These are phyloP conservation scores for Paraphaeosphaeria minitans DNA, from an alignment of 2,329 filamentous ascomycete species.

Conservation along the genomic window DNA sequence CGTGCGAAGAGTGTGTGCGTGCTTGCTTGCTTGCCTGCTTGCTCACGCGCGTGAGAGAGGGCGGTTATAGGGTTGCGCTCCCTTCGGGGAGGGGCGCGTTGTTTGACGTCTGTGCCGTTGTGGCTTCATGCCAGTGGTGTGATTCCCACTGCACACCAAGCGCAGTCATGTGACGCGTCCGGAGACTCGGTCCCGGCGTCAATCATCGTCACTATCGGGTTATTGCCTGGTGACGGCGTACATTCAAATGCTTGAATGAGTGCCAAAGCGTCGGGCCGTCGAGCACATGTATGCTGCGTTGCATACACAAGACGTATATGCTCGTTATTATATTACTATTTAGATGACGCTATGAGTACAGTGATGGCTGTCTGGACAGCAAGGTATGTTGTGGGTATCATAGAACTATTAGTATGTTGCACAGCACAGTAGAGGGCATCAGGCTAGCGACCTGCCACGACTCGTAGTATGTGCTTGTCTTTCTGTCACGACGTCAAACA, in stretches of 20 bases:
- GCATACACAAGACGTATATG: background rate
- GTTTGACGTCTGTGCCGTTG: background rate
- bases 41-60: background rate
- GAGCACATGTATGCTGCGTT: background rate
- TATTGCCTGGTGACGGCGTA: background rate
- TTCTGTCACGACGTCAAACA: background rate
- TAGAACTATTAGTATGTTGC: conserved; percentile 1
- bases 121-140: background rate
- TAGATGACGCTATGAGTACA: background rate
- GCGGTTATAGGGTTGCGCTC: background rate
- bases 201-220: background rate
- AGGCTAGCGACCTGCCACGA: background rate
- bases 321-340: background rate
- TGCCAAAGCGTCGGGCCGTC: background rate
- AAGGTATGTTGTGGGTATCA: conserved; percentile 8
- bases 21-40: background rate
- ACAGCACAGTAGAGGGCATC: background rate
- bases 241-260: background rate
- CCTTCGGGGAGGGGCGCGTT: background rate
- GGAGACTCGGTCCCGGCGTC: background rate
- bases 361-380: conserved; percentile 1
- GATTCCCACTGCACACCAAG: background rate
- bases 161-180: background rate
- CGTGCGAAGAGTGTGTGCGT: background rate
- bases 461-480: background rate